Evolutionary conservation across 441 rosid species (phyloP).

Genomic region (Erodium chrysanthum): DNA sequence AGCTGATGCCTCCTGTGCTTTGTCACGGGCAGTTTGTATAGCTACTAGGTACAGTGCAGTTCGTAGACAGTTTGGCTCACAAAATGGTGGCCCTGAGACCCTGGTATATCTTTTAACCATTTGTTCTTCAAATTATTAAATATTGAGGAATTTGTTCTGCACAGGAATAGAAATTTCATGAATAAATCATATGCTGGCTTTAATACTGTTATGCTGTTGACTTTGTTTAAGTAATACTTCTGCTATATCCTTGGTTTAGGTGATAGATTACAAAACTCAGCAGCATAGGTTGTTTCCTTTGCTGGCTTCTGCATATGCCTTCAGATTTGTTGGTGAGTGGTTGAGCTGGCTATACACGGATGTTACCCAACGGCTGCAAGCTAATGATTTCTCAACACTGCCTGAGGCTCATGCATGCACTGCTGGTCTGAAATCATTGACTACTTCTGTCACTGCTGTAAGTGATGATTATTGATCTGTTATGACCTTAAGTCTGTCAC

Average conservation of each 20-base stretch:
- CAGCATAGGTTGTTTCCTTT: slow-evolving; percentile 90
- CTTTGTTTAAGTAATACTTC: slow-evolving; percentile 14
- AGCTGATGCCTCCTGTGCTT: slow-evolving; percentile 71
- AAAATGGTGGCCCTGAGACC: slow-evolving; percentile 59
- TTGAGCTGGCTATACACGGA: slow-evolving; percentile 81
- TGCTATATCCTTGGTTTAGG: slow-evolving; percentile 34
- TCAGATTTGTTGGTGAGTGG: slow-evolving; percentile 93
- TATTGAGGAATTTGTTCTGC: neutral
- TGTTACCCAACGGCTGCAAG: slow-evolving; percentile 72
- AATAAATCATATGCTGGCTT: neutral
- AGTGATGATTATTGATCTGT: slow-evolving; percentile 22
- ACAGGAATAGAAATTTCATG: neutral
- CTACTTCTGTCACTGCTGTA: slow-evolving; percentile 86
- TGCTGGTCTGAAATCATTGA: slow-evolving; percentile 91
- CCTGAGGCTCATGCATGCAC: slow-evolving; percentile 98
- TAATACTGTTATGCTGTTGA: neutral
- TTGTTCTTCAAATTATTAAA: neutral
- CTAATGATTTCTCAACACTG: slow-evolving; percentile 79
- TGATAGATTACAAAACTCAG: slow-evolving; percentile 92
- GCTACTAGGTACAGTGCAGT: slow-evolving; percentile 93
- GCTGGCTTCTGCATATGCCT: slow-evolving; percentile 97
- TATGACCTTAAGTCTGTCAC: neutral
- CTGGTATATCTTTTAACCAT: slow-evolving; percentile 39
- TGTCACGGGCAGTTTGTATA: slow-evolving; percentile 84
- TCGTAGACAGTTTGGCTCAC: slow-evolving; percentile 86